phyloP scores from a whole-genome alignment of 2,329 filamentous ascomycete genomes.

The Colletotrichum sp. region DNA sequence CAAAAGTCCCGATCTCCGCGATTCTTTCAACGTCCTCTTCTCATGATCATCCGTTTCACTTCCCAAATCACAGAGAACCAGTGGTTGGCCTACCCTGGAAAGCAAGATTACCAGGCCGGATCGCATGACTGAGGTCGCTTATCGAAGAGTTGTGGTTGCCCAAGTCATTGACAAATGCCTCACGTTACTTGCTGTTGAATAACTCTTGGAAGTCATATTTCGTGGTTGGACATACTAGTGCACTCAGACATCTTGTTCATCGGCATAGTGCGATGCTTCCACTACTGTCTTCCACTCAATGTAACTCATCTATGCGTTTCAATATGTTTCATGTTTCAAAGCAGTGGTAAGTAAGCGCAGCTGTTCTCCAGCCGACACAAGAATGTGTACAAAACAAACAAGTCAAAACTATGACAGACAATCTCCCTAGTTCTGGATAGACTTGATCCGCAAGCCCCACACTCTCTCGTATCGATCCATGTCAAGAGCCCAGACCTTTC shows the following conservation, averaged over 20 bases:
- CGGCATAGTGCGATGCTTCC: neutral
- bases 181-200: neutral
- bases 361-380: neutral
- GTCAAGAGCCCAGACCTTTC: neutral
- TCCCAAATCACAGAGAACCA: fast-evolving
- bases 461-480: neutral
- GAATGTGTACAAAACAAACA: neutral
- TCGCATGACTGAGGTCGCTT: neutral
- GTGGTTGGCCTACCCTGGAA: neutral
- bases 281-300: neutral
- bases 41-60: neutral
- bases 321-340: neutral
- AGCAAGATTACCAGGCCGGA: neutral
- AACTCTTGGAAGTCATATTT: neutral
- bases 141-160: neutral
- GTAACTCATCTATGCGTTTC: neutral
- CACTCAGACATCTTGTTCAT: neutral
- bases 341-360: neutral
- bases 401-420: neutral
- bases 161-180: neutral
- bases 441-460: neutral
- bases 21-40: neutral
- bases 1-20: neutral
- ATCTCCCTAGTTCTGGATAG: neutral
- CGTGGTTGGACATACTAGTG: fast-evolving